Evolutionary conservation across 1,139 yeast genomes (phyloP), one percentile per base, ranked within the genome.

Genomic region (Sugiyamaella japonica): DNA sequence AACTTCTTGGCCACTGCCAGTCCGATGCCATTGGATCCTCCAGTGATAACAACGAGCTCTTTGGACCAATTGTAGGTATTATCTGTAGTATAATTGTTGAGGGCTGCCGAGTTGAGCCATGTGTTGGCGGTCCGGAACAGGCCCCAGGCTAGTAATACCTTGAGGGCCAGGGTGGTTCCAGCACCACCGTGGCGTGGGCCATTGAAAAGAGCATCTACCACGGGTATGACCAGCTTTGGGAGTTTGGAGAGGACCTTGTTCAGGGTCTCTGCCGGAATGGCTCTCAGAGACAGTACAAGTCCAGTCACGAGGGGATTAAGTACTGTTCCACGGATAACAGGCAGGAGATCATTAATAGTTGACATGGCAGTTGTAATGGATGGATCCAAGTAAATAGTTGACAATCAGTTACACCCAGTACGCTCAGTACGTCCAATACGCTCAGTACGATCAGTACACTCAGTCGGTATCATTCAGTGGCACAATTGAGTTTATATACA

Each of bases 21-120:
- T 7, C 76, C 76, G 34, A 73, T 72, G 5, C 76, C 76, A 13
- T 69, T 66, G 25, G 72, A 69, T 15, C 72, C 76, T 4, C 77
- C 77, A 0, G 77, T 74, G 55, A 72, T 64, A 8, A 50, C 31
- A 7, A 45, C 38, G 10, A 50, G 36, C 42, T 50, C 53, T 7
- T 43, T 42, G 10, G 53, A 20, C 53, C 47, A 50, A 15, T 50
- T 47, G 29, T 45, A 50, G 7, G 23, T 29, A 9, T 17, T 25
- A 25, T 41, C 53, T 1, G 53, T 34, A 7, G 23, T 28, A 29
- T 29, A 42, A 28, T 50, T 50, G 29, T 50, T 50, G 12, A 42
- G 23, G 12, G 13, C 32, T 3, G 15, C 16, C 9, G 15, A 17
- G 43, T 50, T 50, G 12, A 50, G 38, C 32, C 47, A 43, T 10